Evolutionary conservation across 2,329 filamentous ascomycete genomes (phyloP), one percentile per base, ranked within the genome.

Genomic region (Hypoxylon sp.): DNA sequence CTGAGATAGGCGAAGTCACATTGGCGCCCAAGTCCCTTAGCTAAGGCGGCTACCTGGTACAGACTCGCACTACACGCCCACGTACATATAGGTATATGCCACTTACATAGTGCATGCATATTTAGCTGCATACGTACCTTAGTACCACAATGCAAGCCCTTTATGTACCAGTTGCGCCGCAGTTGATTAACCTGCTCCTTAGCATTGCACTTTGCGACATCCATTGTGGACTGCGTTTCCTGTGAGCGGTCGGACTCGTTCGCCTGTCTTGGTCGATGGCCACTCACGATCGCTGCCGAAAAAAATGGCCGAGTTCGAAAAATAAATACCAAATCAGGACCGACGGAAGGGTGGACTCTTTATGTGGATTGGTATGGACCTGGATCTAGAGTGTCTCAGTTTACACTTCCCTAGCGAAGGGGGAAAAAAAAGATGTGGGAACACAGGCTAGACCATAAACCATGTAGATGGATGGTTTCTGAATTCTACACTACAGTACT

Each of bases 341-440:
- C 30, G 45, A 30, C 28, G 8, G 52, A 67, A 62, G n/a, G 50
- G 55, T 65, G 64, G 64, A 18, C 44, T 65, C 26, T 54, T 44
- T 6, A 40, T 40, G 16, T 16, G 30, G 22, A 61, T 58, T 40
- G 59, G 59, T 44, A 60, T 68, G 55, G 65, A 28, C 44, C 55
- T n/a, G 52, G 58, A 66, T 66, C 59, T 68, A 64, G 61, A 68
- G 61, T 68, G 66, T 68, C 62, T 68, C 57, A 67, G 42, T 64
- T 57, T 59, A 59, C 30, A 52, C 45, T 66, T 61, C 45, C 28
- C 54, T 52, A 64, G 45, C 30, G 50, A 64, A 40, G 36, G 50
- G 59, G 40, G 26, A 61, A 56, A 50, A 50, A 58, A 61, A 46
- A n/a, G n/a, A 54, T 38, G 44, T 53, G 64, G 64, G 57, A 69